phyloP scores from a whole-genome alignment of 345 rosid genomes.

The Ricinus communis region DNA sequence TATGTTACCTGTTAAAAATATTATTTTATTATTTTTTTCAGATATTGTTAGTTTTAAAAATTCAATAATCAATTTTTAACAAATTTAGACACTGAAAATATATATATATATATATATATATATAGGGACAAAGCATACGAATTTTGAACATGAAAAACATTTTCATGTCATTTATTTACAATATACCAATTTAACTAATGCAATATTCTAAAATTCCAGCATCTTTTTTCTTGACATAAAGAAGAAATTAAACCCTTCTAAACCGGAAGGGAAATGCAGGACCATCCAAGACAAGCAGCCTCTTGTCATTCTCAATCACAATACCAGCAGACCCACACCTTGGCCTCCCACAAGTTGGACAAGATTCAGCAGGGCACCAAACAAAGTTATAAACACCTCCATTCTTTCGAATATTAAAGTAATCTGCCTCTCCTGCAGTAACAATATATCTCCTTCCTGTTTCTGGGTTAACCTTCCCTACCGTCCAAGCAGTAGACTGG shows the following conservation, averaged over 20 bases:
- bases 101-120: too few species aligned
- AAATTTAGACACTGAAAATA: too few species aligned
- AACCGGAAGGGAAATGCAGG: slow-evolving; percentile 29
- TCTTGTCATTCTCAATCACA: slow-evolving; percentile 17
- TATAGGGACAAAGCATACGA: too few species aligned
- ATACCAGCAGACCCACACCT: slow-evolving; percentile 32
- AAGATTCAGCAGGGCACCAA: slow-evolving; percentile 26
- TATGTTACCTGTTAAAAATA: too few species aligned
- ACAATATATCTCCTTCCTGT: slow-evolving; percentile 18
- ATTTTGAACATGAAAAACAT: too few species aligned
- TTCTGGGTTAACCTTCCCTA: slow-evolving; percentile 13
- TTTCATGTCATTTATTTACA: neutral
- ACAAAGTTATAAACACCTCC: slow-evolving; percentile 12
- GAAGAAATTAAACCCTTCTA: slow-evolving; percentile 11
- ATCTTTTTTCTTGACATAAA: too few species aligned
- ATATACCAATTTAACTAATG: too few species aligned
- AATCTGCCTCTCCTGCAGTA: slow-evolving; percentile 10
- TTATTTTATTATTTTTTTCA: too few species aligned
- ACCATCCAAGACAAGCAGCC: slow-evolving; percentile 31
- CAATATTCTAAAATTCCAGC: too few species aligned
- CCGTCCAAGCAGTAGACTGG: slow-evolving; percentile 22
- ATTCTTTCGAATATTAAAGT: slow-evolving; percentile 21
- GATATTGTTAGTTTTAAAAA: too few species aligned
- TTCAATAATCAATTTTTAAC: too few species aligned
- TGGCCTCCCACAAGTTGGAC: slow-evolving; percentile 21